Percentiles rank a stretch among this genome's conserved stretches.
These are phyloP conservation scores for Chytriomyces confervae DNA, from an alignment of 192 early-diverging fungal genomes.

Conservation along the genomic window DNA sequence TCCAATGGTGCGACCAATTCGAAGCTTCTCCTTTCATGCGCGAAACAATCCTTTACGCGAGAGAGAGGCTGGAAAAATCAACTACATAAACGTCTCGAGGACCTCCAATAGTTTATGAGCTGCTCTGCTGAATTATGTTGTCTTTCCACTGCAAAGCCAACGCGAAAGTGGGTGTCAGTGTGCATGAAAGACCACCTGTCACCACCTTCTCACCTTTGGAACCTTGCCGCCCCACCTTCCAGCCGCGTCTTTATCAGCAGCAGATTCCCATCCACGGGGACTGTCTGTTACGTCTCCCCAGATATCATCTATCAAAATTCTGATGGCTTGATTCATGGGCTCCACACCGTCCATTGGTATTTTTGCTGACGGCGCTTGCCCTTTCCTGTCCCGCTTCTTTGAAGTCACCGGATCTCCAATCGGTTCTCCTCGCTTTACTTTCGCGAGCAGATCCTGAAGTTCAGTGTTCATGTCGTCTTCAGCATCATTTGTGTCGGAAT, in stretches of 20 bases:
- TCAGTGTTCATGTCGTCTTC: conserved; percentile 51
- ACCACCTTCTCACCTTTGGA: conserved; percentile 30
- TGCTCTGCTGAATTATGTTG: conserved; percentile 25
- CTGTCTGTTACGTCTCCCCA: conserved; percentile 49
- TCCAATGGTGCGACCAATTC: background rate
- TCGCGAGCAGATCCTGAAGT: conserved; percentile 40
- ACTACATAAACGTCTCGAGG: background rate
- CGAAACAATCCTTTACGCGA: background rate
- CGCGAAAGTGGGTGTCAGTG: background rate
- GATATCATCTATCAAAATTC: conserved; percentile 45
- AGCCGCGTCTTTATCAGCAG: conserved; percentile 35
- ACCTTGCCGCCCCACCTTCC: conserved; percentile 41
- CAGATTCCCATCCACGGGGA: conserved; percentile 36
- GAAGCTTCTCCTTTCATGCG: background rate
- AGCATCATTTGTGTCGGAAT: background rate
- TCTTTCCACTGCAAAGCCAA: conserved; percentile 12
- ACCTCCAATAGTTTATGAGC: conserved; percentile 3
- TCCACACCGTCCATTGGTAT: conserved; percentile 49
- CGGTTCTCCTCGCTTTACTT: conserved; percentile 21
- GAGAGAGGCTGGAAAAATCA: background rate
- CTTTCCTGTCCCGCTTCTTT: background rate
- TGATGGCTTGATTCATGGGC: conserved; percentile 46
- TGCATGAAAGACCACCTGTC: conserved; percentile 1
- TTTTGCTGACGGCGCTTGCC: background rate
- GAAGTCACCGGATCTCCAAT: background rate